Evolutionary conservation across 352 stramenopile genomes (phyloP).

Genomic region (Globisporangium nunn): DNA sequence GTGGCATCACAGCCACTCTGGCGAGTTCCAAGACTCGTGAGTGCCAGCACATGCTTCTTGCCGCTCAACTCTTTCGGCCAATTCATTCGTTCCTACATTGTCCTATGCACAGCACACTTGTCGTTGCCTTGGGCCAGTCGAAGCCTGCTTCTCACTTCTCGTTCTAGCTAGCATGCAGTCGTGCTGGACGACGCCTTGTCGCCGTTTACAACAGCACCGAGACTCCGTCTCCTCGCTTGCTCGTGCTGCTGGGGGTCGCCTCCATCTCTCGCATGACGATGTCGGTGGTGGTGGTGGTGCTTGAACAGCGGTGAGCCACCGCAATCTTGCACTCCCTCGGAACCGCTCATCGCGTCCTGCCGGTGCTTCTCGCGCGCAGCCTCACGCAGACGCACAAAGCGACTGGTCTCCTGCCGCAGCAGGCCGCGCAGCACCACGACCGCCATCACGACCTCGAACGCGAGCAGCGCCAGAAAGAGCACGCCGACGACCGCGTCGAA

Average conservation of each 20-base stretch:
- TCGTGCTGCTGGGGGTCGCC: not conserved
- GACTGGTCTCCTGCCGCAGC: conserved; percentile 47
- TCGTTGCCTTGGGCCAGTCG: no score
- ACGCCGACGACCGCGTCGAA: conserved; percentile 41
- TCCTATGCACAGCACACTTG: not conserved
- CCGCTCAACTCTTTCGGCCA: no score
- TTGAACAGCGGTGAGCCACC: not conserved
- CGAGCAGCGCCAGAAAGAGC: conserved; percentile 29
- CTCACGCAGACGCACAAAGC: conserved; percentile 46
- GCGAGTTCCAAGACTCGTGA: no score
- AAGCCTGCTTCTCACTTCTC: not conserved
- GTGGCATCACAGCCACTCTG: no score
- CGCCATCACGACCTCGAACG: conserved; percentile 28
- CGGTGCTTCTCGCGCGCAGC: conserved; percentile 14
- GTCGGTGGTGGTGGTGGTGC: not conserved
- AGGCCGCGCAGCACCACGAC: conserved; percentile 41
- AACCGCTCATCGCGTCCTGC: conserved; percentile 3
- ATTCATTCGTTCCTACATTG: not conserved
- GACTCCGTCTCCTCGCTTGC: not conserved
- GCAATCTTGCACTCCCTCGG: not conserved
- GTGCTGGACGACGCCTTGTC: not conserved
- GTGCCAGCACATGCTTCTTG: no score
- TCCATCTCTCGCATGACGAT: not conserved
- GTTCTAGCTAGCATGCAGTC: not conserved
- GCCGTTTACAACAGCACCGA: not conserved